A percentile compares a stretch with the other conserved stretches of the same genome.
Conservation (phyloP, 192 early-diverging fungal species). For the Obelidium mucronatum region DNA sequence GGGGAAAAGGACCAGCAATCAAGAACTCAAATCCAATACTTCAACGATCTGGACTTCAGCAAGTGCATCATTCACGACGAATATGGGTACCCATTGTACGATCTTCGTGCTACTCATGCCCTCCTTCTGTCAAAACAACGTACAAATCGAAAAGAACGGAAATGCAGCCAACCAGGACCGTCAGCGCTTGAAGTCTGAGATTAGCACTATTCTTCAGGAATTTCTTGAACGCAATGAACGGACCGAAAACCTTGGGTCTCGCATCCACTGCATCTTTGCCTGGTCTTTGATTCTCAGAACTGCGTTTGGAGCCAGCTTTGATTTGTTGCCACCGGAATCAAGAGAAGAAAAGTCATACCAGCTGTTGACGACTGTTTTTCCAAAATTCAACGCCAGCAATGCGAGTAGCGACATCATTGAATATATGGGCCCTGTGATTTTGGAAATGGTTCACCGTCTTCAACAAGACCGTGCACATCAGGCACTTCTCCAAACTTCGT, state of each 20-base stretch:
- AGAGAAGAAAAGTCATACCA: constrained; percentile 69
- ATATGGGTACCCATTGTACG: constrained; percentile 58
- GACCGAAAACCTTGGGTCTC: constrained; percentile 72
- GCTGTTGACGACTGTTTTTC: constrained; percentile 71
- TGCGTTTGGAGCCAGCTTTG: constrained; percentile 68
- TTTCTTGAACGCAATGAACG: constrained; percentile 78
- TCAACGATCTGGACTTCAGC: constrained; percentile 33
- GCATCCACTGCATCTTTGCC: constrained; percentile 71
- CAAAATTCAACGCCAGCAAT: constrained; percentile 56
- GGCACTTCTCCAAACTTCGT: constrained; percentile 50
- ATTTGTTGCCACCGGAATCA: constrained; percentile 65
- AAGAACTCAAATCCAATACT: neutral
- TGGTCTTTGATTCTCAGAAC: constrained; percentile 87
- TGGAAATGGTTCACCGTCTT: constrained; percentile 65
- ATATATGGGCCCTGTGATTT: constrained; percentile 60
- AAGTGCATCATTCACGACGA: constrained; percentile 34
- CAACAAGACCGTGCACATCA: constrained; percentile 62
- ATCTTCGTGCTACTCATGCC: constrained; percentile 72
- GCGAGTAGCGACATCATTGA: constrained; percentile 58
- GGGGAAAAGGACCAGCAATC: neutral
- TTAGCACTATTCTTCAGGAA: constrained; percentile 66
- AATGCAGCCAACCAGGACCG: constrained; percentile 21
- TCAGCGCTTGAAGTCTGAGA: constrained; percentile 51
- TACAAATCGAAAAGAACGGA: constrained; percentile 18
- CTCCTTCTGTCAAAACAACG: constrained; percentile 52